Evolutionary conservation across 345 rosid species (phyloP).

Genomic region (Eucalyptus curtisii): DNA sequence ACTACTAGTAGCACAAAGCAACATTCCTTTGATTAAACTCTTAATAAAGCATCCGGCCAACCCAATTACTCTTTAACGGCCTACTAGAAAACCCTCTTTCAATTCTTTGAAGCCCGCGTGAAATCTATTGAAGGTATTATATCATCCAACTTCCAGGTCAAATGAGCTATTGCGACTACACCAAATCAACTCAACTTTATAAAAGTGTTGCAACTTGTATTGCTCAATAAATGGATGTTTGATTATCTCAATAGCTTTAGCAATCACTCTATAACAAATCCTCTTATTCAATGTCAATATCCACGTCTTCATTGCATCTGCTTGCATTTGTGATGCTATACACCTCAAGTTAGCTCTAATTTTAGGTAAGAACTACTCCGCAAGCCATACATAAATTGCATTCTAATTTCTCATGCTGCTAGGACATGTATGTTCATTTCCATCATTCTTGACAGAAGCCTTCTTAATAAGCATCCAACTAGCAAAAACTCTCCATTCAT

Average conservation of each 20-base stretch:
- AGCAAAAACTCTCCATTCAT: no score
- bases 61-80: no score
- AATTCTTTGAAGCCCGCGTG: neutral
- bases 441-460: no score
- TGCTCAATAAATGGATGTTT: neutral
- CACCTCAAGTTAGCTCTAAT: no score
- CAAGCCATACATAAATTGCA: neutral
- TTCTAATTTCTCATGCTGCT: neutral
- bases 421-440: neutral
- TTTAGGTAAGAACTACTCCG: neutral
- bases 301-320: accelerated
- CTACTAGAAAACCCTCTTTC: no score
- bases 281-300: no score
- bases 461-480: no score
- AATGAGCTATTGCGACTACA: neutral
- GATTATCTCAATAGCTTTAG: no score
- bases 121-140: neutral
- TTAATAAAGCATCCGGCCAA: no score
- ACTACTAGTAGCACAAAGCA: no score
- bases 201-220: neutral
- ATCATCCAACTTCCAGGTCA: neutral
- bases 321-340: no score
- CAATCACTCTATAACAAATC: accelerated
- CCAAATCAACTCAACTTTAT: accelerated
- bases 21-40: no score